Conservation (phyloP, 139 green algal species). For the Auxenochlorella pyrenoidosa region DNA sequence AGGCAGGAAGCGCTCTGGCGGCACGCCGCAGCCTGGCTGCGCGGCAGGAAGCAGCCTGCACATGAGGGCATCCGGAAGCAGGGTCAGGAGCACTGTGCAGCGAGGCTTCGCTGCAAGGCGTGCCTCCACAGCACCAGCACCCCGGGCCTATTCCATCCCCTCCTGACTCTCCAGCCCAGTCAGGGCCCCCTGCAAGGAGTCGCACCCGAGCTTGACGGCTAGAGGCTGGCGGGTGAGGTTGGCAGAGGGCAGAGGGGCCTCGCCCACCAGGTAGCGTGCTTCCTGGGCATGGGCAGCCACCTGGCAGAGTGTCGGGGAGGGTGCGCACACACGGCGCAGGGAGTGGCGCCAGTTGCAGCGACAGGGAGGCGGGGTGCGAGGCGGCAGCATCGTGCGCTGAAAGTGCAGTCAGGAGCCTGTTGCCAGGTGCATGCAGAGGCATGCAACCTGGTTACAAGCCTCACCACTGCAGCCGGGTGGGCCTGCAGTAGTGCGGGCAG, state of each 20-base stretch:
- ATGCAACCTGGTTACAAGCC: background rate
- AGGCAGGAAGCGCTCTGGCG: background rate
- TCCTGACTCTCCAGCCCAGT: background rate
- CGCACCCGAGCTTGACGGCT: background rate
- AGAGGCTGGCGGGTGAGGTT: background rate
- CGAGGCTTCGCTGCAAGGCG: too few species aligned
- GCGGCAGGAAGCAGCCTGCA: background rate
- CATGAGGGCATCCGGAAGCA: background rate
- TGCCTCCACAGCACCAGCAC: too few species aligned
- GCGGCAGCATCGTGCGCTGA: too few species aligned
- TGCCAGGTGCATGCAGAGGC: too few species aligned
- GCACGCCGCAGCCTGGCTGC: background rate
- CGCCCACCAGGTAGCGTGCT: background rate
- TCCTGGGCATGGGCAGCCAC: slow-evolving; percentile 9
- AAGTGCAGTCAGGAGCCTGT: background rate
- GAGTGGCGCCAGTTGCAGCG: background rate
- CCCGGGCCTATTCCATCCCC: too few species aligned
- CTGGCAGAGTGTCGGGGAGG: background rate
- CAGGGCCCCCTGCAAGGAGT: background rate
- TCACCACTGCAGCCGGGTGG: background rate
- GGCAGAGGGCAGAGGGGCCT: background rate
- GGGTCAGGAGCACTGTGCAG: background rate
- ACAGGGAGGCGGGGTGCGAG: background rate
- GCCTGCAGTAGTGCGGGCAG: slow-evolving; percentile 15
- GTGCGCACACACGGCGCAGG: background rate